Evolutionary conservation across 2,329 filamentous ascomycete genomes (phyloP).

Genomic region (Alternaria incomplexa): DNA sequence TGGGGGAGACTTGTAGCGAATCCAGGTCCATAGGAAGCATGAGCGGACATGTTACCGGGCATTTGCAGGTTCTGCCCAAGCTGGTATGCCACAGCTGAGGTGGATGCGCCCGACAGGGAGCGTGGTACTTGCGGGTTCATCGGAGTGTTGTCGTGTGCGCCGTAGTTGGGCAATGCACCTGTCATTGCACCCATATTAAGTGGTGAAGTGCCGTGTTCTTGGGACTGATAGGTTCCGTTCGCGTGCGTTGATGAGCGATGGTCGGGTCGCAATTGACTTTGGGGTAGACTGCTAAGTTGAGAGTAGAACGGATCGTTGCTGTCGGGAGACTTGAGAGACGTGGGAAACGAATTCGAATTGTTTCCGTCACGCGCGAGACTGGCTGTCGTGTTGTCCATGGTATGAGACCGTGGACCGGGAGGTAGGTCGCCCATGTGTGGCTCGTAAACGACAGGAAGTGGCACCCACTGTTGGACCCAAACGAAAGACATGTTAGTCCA

Average conservation of each 20-base stretch:
- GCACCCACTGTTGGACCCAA: constrained; percentile 53
- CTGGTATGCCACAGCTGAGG: constrained; percentile 50
- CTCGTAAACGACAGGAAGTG: constrained; percentile 48
- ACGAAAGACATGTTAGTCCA: constrained; percentile 52
- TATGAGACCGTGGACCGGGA: constrained; percentile 34
- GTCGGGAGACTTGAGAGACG: constrained; percentile 28
- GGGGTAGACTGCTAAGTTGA: constrained; percentile 43
- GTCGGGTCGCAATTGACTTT: constrained; percentile 36
- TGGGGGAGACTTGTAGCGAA: constrained; percentile 38
- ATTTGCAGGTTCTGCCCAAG: constrained; percentile 48
- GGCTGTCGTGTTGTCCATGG: constrained; percentile 39
- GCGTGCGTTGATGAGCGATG: constrained; percentile 35
- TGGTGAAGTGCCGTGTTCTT: constrained; percentile 33
- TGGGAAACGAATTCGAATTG: constrained; percentile 20
- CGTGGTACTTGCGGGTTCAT: constrained; percentile 34
- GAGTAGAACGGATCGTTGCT: constrained; percentile 45
- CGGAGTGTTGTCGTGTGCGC: constrained; percentile 24
- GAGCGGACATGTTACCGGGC: constrained; percentile 31
- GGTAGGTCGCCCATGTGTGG: constrained; percentile 51
- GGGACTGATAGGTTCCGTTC: constrained; percentile 29
- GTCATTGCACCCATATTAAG: constrained; percentile 48
- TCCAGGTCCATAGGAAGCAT: constrained; percentile 33
- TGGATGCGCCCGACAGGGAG: constrained; percentile 46
- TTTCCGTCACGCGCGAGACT: constrained; percentile 36
- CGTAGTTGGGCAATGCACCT: constrained; percentile 46